Percentiles rank a stretch among this genome's conserved stretches.
These are phyloP conservation scores for Ananas comosus DNA, from an alignment of 176 grass and related monocot species.

Conservation along the genomic window DNA sequence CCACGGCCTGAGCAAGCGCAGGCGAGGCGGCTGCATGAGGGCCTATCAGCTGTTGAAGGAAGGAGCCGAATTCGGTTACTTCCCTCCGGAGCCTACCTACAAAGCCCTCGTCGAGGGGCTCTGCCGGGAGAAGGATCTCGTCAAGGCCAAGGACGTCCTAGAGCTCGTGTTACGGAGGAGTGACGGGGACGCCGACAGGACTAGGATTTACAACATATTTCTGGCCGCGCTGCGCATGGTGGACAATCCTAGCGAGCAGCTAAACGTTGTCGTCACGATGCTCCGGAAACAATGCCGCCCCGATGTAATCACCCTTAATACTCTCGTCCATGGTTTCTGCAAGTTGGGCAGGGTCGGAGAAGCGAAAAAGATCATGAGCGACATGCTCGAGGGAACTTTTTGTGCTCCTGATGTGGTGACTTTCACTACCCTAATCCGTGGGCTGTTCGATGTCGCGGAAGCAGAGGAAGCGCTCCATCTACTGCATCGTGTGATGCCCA, in stretches of 20 bases:
- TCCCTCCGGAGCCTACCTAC: constrained; percentile 48
- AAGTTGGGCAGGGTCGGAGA: constrained; percentile 55
- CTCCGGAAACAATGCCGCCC: constrained; percentile 58
- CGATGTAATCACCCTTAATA: constrained; percentile 76
- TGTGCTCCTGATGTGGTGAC: constrained; percentile 68
- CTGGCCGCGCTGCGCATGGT: constrained; percentile 42
- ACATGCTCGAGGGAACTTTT: constrained; percentile 69
- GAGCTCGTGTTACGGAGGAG: constrained; percentile 42
- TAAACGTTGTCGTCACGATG: constrained; percentile 68
- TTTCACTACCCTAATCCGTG: constrained; percentile 66
- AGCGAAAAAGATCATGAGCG: constrained; percentile 66
- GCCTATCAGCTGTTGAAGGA: constrained; percentile 75
- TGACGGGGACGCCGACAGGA: constrained; percentile 19
- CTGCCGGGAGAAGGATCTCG: constrained; percentile 56
- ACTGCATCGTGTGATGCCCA: constrained; percentile 41
- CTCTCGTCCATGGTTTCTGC: constrained; percentile 81
- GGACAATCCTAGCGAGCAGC: constrained; percentile 67
- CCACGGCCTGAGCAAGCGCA: constrained; percentile 59
- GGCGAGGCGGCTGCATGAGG: constrained; percentile 33
- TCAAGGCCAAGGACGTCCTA: constrained; percentile 60
- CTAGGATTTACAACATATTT: constrained; percentile 82
- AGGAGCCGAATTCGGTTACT: constrained; percentile 42
- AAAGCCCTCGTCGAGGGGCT: constrained; percentile 55
- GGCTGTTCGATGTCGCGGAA: constrained; percentile 46
- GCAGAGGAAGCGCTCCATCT: constrained; percentile 49